Evolutionary conservation across 2,329 filamentous ascomycete species (phyloP).

Genomic region (Coleophoma crateriformis): DNA sequence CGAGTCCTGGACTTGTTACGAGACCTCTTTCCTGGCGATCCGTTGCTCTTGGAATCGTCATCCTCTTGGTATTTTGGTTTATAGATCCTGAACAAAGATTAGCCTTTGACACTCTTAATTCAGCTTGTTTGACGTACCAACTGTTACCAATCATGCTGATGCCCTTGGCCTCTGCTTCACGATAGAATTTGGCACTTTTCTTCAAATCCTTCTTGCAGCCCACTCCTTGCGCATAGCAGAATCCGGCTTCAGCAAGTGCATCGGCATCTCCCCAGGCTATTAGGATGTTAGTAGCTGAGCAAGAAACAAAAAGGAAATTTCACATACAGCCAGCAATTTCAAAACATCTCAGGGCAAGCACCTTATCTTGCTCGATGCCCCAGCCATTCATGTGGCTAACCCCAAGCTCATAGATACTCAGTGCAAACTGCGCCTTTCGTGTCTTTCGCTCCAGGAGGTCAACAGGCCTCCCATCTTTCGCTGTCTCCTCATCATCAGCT

Average conservation of each 20-base stretch:
- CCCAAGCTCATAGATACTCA: slow-evolving; percentile 93
- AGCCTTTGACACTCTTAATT: background rate
- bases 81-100: slow-evolving; percentile 66
- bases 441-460: slow-evolving; percentile 70
- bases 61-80: slow-evolving; percentile 87
- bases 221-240: slow-evolving; percentile 90
- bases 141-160: slow-evolving; percentile 98
- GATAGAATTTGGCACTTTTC: slow-evolving; percentile 87
- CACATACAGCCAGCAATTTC: slow-evolving; percentile 80
- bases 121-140: slow-evolving; percentile 61
- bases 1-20: slow-evolving; percentile 69
- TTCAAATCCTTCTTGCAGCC: slow-evolving; percentile 95
- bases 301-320: background rate
- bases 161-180: slow-evolving; percentile 84
- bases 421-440: slow-evolving; percentile 85
- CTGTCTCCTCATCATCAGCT: slow-evolving; percentile 69
- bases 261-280: slow-evolving; percentile 89
- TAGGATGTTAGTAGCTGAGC: slow-evolving; percentile 9
- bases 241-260: slow-evolving; percentile 88
- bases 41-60: slow-evolving; percentile 26
- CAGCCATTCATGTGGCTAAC: slow-evolving; percentile 98
- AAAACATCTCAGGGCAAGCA: slow-evolving; percentile 83
- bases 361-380: slow-evolving; percentile 91
- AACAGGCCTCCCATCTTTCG: slow-evolving; percentile 56
- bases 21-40: slow-evolving; percentile 14